Conservation (phyloP, 352 stramenopile species). For the Phytopythium helicoides region DNA sequence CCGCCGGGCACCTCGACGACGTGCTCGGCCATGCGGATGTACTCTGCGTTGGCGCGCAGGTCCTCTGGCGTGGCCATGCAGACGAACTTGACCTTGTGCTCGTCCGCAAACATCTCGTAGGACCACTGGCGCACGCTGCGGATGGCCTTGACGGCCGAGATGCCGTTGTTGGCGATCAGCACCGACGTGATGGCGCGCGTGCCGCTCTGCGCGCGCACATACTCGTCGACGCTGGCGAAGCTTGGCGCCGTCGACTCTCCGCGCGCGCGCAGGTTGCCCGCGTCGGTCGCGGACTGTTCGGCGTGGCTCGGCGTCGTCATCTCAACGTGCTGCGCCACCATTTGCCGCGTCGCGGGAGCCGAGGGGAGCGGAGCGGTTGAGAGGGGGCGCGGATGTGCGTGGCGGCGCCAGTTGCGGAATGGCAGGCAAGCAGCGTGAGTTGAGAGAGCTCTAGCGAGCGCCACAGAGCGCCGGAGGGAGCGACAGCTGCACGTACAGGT, state of each 20-base stretch:
- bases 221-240: slow-evolving; percentile 92
- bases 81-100: slow-evolving; percentile 95
- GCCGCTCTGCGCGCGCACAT: slow-evolving; percentile 90
- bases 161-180: slow-evolving; percentile 99
- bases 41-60: slow-evolving; percentile 99
- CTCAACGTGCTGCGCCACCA: slow-evolving; percentile 22
- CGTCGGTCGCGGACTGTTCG: not conserved
- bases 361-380: not conserved
- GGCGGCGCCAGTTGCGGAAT: slow-evolving; percentile 43
- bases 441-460: too few species aligned
- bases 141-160: slow-evolving; percentile 99
- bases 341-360: slow-evolving; percentile 10
- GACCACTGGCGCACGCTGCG: slow-evolving; percentile 97
- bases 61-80: slow-evolving; percentile 99
- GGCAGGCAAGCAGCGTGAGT: too few species aligned
- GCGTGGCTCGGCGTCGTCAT: slow-evolving; percentile 8
- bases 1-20: slow-evolving; percentile 99
- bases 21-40: slow-evolving; percentile 99
- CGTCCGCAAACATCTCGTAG: slow-evolving; percentile 97
- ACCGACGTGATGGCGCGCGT: slow-evolving; percentile 94
- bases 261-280: slow-evolving; percentile 21
- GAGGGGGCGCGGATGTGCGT: slow-evolving; percentile 13
- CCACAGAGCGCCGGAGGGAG: not conserved
- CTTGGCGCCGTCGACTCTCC: slow-evolving; percentile 57
- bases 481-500: not conserved